Conservation (phyloP, 768 basidiomycete genomes). For the Chiua virens region DNA sequence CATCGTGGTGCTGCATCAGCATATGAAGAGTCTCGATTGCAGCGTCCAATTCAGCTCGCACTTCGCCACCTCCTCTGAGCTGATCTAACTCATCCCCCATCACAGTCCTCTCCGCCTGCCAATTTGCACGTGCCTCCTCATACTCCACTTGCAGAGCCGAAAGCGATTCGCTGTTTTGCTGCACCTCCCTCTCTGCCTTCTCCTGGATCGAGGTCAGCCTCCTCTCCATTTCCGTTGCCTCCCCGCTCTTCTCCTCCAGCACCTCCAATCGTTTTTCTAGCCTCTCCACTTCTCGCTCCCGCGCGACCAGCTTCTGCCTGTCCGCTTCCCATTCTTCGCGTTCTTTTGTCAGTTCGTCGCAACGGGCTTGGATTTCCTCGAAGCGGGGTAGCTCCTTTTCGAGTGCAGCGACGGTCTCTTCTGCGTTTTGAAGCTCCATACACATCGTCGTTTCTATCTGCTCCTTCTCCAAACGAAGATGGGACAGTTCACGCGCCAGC, state of each 20-base stretch:
- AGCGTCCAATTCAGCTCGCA: constrained; percentile 50
- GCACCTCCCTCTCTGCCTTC: constrained; percentile 38
- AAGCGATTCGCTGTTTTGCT: constrained; percentile 42
- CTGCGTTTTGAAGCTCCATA: constrained; percentile 64
- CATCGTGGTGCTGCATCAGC: constrained; percentile 56
- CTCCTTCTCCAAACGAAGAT: constrained; percentile 66
- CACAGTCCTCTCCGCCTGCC: constrained; percentile 50
- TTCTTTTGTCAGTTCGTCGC: constrained; percentile 50
- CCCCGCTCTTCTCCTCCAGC: constrained; percentile 42
- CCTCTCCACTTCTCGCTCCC: constrained; percentile 36
- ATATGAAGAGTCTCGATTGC: constrained; percentile 46
- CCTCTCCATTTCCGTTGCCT: constrained; percentile 41
- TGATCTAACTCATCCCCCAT: constrained; percentile 54
- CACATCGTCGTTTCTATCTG: constrained; percentile 63
- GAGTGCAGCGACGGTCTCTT: constrained; percentile 61
- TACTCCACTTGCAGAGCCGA: constrained; percentile 38
- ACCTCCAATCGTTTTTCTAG: constrained; percentile 45
- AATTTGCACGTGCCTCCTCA: constrained; percentile 46
- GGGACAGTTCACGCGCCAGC: constrained; percentile 58
- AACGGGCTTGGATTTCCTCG: constrained; percentile 46
- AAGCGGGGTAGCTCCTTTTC: constrained; percentile 55
- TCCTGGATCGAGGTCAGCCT: constrained; percentile 36
- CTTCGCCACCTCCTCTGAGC: constrained; percentile 38
- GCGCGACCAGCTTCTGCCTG: constrained; percentile 36
- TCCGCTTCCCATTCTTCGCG: constrained; percentile 52